Evolutionary conservation across 225 moss, liverwort and hornwort species (phyloP).

Genomic region (Pleurozium schreberi): DNA sequence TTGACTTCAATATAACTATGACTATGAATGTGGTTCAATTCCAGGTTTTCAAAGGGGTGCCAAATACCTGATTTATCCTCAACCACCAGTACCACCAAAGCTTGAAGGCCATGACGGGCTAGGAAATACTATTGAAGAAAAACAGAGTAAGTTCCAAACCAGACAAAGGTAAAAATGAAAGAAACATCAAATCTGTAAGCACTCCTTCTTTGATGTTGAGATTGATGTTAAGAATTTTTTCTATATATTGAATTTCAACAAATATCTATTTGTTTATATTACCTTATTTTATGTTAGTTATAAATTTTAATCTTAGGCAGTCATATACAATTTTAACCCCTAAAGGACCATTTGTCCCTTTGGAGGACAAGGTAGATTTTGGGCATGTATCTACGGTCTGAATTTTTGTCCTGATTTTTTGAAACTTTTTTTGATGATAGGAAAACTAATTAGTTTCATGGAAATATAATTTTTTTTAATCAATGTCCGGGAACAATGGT

Average conservation of each 20-base stretch:
- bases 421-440: no score
- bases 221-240: neutral
- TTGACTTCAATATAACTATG: neutral
- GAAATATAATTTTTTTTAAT: no score
- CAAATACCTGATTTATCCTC: neutral
- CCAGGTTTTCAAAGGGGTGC: neutral
- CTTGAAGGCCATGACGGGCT: fast-evolving
- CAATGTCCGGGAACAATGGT: no score
- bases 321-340: no score
- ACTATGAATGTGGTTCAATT: neutral
- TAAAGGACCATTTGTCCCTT: no score
- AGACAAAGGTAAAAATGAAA: neutral
- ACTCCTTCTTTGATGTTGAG: fast-evolving
- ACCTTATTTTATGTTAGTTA: fast-evolving
- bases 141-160: fast-evolving
- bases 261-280: no score
- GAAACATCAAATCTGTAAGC: fast-evolving
- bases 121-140: fast-evolving
- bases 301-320: neutral
- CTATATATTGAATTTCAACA: no score
- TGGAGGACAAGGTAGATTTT: no score
- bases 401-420: no score
- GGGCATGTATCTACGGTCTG: no score
- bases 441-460: no score
- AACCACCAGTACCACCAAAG: neutral